phyloP scores from a whole-genome alignment of 2,329 filamentous ascomycete genomes.

The Lomentospora prolificans region DNA sequence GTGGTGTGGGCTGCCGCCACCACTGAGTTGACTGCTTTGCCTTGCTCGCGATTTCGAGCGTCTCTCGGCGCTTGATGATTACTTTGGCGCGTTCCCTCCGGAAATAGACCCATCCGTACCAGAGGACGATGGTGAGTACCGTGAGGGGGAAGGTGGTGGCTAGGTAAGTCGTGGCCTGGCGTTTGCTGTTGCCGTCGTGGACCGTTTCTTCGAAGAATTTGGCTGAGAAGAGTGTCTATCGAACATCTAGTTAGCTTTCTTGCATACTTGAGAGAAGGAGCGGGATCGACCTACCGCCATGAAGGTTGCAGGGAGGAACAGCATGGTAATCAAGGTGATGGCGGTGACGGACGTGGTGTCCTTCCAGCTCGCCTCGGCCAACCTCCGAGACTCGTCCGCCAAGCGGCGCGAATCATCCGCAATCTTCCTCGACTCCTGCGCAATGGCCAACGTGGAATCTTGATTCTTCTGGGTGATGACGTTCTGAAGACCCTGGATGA shows the following conservation, averaged over 20 bases:
- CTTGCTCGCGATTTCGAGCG: background rate
- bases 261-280: background rate
- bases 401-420: too few species aligned
- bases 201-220: background rate
- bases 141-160: background rate
- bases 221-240: background rate
- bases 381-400: too few species aligned
- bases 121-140: background rate
- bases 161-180: background rate
- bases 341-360: slow-evolving; percentile 10
- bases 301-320: slow-evolving; percentile 8
- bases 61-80: background rate
- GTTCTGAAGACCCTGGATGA: background rate
- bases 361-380: slow-evolving; percentile 15
- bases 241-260: background rate
- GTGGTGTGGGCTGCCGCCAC: too few species aligned
- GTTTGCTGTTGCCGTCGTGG: background rate
- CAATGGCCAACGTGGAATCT: background rate
- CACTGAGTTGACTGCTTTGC: background rate
- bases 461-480: background rate
- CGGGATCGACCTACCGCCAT: background rate
- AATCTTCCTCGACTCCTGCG: slow-evolving; percentile 6
- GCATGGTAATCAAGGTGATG: slow-evolving; percentile 9
- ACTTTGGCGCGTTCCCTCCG: background rate
- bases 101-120: background rate